Evolutionary conservation across 768 basidiomycete species (phyloP), one percentile per base, ranked within the genome.

Genomic region (Boletellus ananiceps): DNA sequence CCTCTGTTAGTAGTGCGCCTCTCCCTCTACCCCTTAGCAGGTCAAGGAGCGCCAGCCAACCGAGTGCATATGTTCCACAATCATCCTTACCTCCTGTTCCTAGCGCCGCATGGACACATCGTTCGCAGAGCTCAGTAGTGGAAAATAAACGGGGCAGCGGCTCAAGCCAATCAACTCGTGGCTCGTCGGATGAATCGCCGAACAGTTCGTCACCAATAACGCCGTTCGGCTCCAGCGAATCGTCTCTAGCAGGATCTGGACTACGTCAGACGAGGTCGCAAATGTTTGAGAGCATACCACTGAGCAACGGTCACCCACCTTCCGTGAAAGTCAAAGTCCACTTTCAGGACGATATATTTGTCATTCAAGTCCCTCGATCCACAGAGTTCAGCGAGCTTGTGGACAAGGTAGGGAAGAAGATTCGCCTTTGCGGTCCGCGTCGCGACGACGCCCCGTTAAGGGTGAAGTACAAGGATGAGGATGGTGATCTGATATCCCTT

Each of bases 301-400:
- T 62, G 41, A 66, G 59, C 19, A 67, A 65, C 21, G 54, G 63
- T 48, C 64, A 60, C 48, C 57, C 56, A 9, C 68, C 73, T 5
- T 79, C 84, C 11, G 84, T 97, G 37, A 91, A 93, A 64, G 84
- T 97, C 63, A 95, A 95, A 70, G 92, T 97, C 46, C 88, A 90
- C 67, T 97, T 88, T 73, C 84, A 91, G 60, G 89, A 94, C 59
- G 93, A 96, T 65, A 88, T 96, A 40, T 98, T 97, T 63, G 87
- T 95, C 54, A 89, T 97, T 50, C 88, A 92, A 68, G 91, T 95
- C 21, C 79, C 88, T 37, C 79, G 85, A 53, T 69, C 74, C 53
- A 90, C 89, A 31, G 83, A 88, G 64, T 94, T 86, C 67, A 75
- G 72, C 45, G 88, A 93, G 38, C 75, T 98, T 45, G 86, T 94